phyloP scores from a whole-genome alignment of 371 early-diverging fungal species.

The Coemansia sp. region DNA sequence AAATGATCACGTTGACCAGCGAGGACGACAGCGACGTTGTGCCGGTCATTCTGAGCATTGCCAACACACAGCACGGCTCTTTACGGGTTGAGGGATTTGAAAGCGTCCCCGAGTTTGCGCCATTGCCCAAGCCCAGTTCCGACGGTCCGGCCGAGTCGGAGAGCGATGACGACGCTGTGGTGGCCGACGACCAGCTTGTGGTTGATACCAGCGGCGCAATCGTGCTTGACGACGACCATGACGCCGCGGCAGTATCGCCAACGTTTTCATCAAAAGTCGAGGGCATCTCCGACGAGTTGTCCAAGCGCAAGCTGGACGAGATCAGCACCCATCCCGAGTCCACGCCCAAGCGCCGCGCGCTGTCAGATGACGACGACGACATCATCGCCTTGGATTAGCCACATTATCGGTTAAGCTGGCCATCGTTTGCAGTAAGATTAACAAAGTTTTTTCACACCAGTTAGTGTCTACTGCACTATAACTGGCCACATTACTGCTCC shows the following conservation, averaged over 20 bases:
- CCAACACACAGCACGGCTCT: not conserved
- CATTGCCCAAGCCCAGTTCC: slow-evolving; percentile 8
- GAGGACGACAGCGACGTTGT: slow-evolving; percentile 33
- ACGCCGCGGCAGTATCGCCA: not conserved
- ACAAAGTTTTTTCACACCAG: too few species aligned
- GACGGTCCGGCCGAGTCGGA: not conserved
- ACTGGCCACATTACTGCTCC: too few species aligned
- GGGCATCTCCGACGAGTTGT: slow-evolving; percentile 22
- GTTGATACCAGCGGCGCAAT: slow-evolving; percentile 15
- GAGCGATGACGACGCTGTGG: slow-evolving; percentile 5
- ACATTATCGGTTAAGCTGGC: not conserved
- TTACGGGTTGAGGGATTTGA: slow-evolving; percentile 32
- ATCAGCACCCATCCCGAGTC: not conserved
- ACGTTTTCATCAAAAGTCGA: not conserved
- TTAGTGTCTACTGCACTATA: too few species aligned
- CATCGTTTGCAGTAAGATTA: too few species aligned
- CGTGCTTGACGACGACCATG: slow-evolving; percentile 14
- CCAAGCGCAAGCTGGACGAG: slow-evolving; percentile 27
- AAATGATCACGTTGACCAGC: slow-evolving; percentile 31
- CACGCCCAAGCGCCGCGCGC: slow-evolving; percentile 17
- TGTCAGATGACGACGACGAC: not conserved
- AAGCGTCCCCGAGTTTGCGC: slow-evolving; percentile 26
- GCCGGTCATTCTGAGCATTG: slow-evolving; percentile 37
- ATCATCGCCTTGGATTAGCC: not conserved
- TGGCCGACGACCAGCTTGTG: not conserved